Evolutionary conservation across 768 basidiomycete species (phyloP).

Genomic region (Podaxis pistillaris): DNA sequence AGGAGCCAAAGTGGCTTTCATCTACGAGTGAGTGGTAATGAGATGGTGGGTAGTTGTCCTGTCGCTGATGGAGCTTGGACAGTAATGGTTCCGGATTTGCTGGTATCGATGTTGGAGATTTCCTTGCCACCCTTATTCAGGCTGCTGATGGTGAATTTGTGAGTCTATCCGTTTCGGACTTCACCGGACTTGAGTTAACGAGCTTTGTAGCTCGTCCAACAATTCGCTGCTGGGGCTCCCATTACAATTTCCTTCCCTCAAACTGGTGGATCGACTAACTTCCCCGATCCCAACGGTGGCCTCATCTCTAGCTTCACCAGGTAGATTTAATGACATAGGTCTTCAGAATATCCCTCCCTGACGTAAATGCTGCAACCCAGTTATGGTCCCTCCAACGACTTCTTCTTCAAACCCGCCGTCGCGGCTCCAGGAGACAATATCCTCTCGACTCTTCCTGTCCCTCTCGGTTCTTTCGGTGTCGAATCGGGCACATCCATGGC

Average conservation of each 20-base stretch:
- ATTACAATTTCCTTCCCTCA: conserved; percentile 50
- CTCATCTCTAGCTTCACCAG: conserved; percentile 53
- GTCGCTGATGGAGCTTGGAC: neutral
- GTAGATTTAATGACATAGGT: conserved; percentile 15
- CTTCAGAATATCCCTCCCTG: neutral
- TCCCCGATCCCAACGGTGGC: conserved; percentile 52
- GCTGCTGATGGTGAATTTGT: conserved; percentile 56
- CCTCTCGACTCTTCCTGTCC: conserved; percentile 42
- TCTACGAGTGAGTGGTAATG: conserved; percentile 49
- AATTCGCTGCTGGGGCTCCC: conserved; percentile 42
- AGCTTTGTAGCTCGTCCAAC: conserved; percentile 40
- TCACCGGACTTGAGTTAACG: neutral
- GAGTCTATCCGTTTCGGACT: conserved; percentile 16
- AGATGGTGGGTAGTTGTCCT: neutral
- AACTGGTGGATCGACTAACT: conserved; percentile 36
- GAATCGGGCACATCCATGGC: conserved; percentile 46
- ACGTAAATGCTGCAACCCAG: conserved; percentile 19
- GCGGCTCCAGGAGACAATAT: conserved; percentile 55
- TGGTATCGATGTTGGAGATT: conserved; percentile 42
- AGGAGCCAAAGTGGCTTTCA: conserved; percentile 45
- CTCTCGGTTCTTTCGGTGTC: conserved; percentile 37
- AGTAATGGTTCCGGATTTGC: conserved; percentile 51
- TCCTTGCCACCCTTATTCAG: conserved; percentile 49
- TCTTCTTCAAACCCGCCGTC: conserved; percentile 54
- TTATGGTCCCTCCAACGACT: conserved; percentile 61